Conservation (phyloP, 371 early-diverging fungal genomes). For the Chytridium lagenaria region DNA sequence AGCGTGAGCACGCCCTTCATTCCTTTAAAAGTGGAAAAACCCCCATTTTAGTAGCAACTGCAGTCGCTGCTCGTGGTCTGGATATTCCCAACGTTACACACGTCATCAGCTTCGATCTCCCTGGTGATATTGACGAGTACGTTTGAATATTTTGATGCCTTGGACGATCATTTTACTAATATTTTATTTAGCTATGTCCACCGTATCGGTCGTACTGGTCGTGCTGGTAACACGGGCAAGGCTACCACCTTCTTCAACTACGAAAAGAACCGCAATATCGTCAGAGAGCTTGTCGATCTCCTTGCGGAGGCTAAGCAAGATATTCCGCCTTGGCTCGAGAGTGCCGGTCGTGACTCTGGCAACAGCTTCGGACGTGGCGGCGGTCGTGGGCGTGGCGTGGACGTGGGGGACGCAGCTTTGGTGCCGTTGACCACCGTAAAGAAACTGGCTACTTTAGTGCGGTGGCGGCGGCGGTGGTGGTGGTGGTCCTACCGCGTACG, state of each 20-base stretch:
- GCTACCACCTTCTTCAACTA: conserved; percentile 67
- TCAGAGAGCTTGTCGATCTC: conserved; percentile 71
- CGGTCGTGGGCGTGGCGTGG: conserved; percentile 41
- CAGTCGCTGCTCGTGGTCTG: conserved; percentile 99
- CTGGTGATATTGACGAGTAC: conserved; percentile 62
- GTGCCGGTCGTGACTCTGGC: conserved; percentile 23
- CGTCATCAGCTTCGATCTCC: conserved; percentile 74
- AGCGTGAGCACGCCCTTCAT: conserved; percentile 93
- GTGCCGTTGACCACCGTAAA: conserved; percentile 56
- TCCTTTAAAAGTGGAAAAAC: conserved; percentile 90
- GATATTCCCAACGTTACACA: conserved; percentile 73
- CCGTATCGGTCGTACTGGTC: conserved; percentile 72
- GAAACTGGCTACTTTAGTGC: conserved; percentile 33
- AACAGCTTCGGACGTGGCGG: conserved; percentile 27
- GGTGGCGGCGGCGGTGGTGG: conserved; percentile 29
- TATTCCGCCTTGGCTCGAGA: conserved; percentile 76
- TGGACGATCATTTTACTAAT: background rate
- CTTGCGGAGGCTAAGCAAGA: conserved; percentile 80
- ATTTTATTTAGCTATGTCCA: conserved; percentile 58
- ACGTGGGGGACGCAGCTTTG: conserved; percentile 46
- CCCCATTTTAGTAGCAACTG: conserved; percentile 98
- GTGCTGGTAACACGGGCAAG: conserved; percentile 62
- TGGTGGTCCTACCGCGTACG: conserved; percentile 22
- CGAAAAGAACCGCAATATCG: conserved; percentile 49
- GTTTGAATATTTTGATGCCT: background rate